Conservation (phyloP, 768 basidiomycete genomes). For the Lyophyllum decastes region DNA sequence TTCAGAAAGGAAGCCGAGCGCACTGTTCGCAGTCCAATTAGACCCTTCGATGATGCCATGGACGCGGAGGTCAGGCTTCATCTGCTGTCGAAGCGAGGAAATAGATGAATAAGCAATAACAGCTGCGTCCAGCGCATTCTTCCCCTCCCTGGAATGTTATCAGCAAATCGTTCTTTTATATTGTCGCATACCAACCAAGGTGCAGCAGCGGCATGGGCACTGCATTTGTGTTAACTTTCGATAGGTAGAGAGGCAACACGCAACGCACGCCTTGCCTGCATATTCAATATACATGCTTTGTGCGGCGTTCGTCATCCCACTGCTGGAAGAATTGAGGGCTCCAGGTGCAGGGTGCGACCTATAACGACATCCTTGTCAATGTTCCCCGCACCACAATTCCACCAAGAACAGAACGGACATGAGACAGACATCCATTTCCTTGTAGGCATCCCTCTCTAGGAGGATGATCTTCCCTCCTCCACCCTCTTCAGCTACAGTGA, state of each 20-base stretch:
- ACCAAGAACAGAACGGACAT: conserved; percentile 46
- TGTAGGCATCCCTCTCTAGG: conserved; percentile 74
- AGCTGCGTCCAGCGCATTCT: conserved; percentile 87
- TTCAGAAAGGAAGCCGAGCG: conserved; percentile 11
- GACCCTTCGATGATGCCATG: conserved; percentile 77
- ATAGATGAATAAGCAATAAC: conserved; percentile 81
- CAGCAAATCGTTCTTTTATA: conserved; percentile 3
- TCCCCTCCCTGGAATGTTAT: conserved; percentile 59
- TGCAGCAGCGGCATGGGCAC: conserved; percentile 77
- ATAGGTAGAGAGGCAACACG: not conserved
- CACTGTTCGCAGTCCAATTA: conserved; percentile 72
- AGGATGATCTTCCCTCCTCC: conserved; percentile 79
- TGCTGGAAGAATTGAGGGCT: conserved; percentile 44
- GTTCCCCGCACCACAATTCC: not conserved
- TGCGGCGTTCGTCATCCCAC: conserved; percentile 62
- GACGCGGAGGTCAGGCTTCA: conserved; percentile 77
- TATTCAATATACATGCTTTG: conserved; percentile 71
- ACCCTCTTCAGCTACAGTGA: conserved; percentile 65
- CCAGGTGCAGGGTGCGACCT: conserved; percentile 80
- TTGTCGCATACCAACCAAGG: conserved; percentile 53
- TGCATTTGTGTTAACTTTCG: conserved; percentile 25
- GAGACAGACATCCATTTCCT: conserved; percentile 79
- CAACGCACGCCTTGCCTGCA: conserved; percentile 67
- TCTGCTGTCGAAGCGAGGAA: conserved; percentile 83
- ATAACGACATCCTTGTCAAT: not conserved